A percentile compares a stretch with the other conserved stretches of the same genome.
Conservation (phyloP, 2,329 filamentous ascomycete species). For the Aspergillus sp. region DNA sequence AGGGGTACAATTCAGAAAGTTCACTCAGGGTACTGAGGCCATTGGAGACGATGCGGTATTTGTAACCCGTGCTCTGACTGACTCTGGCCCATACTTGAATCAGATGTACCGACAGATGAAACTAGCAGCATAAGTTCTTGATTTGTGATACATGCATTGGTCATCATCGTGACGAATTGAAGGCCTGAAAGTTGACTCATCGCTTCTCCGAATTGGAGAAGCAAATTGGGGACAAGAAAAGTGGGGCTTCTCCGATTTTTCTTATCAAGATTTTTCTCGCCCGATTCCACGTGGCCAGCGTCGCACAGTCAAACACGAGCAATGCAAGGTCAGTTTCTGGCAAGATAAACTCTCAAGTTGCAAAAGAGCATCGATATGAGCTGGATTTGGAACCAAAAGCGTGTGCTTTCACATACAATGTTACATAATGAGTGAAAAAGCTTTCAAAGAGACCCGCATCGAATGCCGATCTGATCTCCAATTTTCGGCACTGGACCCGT, state of each 20-base stretch:
- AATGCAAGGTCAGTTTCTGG: not conserved
- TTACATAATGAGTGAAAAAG: not conserved
- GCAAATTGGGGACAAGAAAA: not conserved
- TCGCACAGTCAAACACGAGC: not conserved
- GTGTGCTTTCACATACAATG: not conserved
- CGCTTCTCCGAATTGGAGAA: constrained; percentile 12
- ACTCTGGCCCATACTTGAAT: too few relatives aligned
- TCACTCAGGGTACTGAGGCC: too few relatives aligned
- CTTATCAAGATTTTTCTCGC: constrained; percentile 5
- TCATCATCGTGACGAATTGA: not conserved
- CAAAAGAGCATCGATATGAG: not conserved
- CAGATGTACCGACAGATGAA: too few relatives aligned
- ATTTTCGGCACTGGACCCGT: not conserved
- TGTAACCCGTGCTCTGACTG: too few relatives aligned
- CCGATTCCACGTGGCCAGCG: too few relatives aligned
- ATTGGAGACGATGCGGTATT: too few relatives aligned
- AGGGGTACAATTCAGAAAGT: too few relatives aligned
- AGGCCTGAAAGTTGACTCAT: constrained; percentile 2
- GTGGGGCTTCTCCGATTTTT: constrained; percentile 1
- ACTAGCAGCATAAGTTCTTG: not conserved
- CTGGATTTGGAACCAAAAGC: fast-evolving
- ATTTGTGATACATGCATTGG: not conserved
- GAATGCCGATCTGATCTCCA: not conserved
- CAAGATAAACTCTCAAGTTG: not conserved
- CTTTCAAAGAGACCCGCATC: not conserved